Evolutionary conservation across 306 rosid species (phyloP), one percentile per base, ranked within the genome.

Genomic region (Quercus gilva): DNA sequence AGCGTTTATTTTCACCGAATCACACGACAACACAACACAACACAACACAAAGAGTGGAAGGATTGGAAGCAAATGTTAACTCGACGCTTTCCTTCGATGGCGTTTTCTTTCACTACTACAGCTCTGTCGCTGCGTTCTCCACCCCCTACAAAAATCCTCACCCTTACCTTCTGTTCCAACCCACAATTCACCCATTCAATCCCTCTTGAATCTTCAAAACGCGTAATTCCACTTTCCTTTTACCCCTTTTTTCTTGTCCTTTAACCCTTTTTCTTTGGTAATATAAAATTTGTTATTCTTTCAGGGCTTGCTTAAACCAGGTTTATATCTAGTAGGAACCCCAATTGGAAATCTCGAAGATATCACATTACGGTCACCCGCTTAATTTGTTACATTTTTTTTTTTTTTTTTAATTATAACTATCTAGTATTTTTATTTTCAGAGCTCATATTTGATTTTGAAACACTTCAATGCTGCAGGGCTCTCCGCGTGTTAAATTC

Each of bases 241-340:
- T 5, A 21, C 13, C 19, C 26, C 3, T 60, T 49, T 41, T 33
- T 67, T 51, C 53, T 41, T 12, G 35, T 71, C 21, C 37, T 55
- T 57, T 5, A 2, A 70, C 74, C 43, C 28, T 69, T 29, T 55
- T 56, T 45, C 26, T 77, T 78, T 51, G 45, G 12, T 41, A 41
- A 41, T 41, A 41, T 41, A 41, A 41, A 0, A 41, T 41, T 60
- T 55, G 35, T 55, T 68, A 19, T 25, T 21, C 25, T 74, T 61
- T 41, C 84, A 89, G 92, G 84, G 86, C 78, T 74, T 85, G 71
- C 86, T 92, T 52, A 84, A 90, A 69, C 89, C 98, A 3, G 99
- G 97, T 6, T 88, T 95, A 55, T 93, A 95, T 84, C 86, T 95
- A 5, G 99, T 95, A 0, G 97, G 98, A 75, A 95, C 98, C 37